Percentiles rank a stretch among this genome's conserved stretches.
These are phyloP conservation scores for Parietaria judaica DNA, from an alignment of 306 rosid species.

Conservation along the genomic window DNA sequence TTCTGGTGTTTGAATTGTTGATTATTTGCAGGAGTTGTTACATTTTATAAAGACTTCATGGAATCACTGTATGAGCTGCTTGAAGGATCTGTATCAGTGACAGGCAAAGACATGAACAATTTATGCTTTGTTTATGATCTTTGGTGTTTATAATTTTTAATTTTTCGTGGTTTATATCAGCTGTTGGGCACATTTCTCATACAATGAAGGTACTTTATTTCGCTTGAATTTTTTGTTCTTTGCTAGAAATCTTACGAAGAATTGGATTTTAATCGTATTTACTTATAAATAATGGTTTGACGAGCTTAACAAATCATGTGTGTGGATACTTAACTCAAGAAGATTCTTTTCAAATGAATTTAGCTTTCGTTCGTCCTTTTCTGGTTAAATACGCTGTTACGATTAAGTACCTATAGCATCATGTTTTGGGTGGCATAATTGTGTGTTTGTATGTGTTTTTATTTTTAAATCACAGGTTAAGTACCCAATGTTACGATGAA, in stretches of 20 bases:
- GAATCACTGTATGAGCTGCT: conserved; percentile 71
- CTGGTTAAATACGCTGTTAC: background rate
- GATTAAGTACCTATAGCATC: too few relatives aligned
- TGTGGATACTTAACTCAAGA: too few relatives aligned
- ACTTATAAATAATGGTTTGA: too few relatives aligned
- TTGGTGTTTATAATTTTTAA: conserved; percentile 23
- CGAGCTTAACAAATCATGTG: too few relatives aligned
- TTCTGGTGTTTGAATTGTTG: background rate
- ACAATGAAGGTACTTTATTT: conserved; percentile 47
- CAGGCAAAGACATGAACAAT: conserved; percentile 47
- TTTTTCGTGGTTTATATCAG: conserved; percentile 34
- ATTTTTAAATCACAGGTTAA: background rate
- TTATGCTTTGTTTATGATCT: background rate
- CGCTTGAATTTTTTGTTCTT: conserved; percentile 4
- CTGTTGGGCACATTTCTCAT: conserved; percentile 67
- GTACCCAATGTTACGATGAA: background rate
- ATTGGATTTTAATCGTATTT: too few relatives aligned
- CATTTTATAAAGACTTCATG: conserved; percentile 68
- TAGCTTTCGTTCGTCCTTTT: background rate
- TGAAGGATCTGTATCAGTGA: conserved; percentile 62
- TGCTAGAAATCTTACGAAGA: too few relatives aligned
- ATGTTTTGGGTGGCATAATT: too few relatives aligned
- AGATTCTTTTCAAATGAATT: background rate
- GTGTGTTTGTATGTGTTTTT: too few relatives aligned
- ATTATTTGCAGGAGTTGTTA: conserved; percentile 37